Percentiles rank a stretch among this genome's conserved stretches.
Conservation (phyloP, 2,329 filamentous ascomycete genomes). For the Ophioceras dolichostomum region DNA sequence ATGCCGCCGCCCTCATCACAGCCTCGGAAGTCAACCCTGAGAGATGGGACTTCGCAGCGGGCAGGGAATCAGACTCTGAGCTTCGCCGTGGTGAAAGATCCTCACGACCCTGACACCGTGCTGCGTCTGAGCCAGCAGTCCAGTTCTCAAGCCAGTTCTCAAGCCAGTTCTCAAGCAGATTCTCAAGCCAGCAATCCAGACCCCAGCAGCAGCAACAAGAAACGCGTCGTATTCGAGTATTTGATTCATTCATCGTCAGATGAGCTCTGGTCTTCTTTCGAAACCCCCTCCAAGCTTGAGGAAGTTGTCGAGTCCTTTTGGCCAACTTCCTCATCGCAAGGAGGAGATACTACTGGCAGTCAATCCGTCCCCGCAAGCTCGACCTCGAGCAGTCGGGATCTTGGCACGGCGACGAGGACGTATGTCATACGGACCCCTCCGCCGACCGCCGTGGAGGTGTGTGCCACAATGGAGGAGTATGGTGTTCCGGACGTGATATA, state of each 20-base stretch:
- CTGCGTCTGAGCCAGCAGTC: slow-evolving; percentile 56
- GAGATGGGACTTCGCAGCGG: slow-evolving; percentile 18
- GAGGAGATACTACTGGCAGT: too few species aligned
- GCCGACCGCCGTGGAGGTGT: slow-evolving; percentile 29
- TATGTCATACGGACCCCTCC: slow-evolving; percentile 9
- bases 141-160: slow-evolving; percentile 40
- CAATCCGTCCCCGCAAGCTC: too few species aligned
- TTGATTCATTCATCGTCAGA: slow-evolving; percentile 4
- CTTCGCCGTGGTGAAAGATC: slow-evolving; percentile 70
- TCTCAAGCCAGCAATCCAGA: too few species aligned
- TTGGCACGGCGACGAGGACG: neutral
- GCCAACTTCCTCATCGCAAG: too few species aligned
- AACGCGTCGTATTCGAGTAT: slow-evolving; percentile 21
- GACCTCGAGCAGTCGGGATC: too few species aligned
- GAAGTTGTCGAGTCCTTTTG: too few species aligned
- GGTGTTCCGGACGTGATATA: slow-evolving; percentile 61
- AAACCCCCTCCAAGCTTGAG: too few species aligned
- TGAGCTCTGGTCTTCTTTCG: slow-evolving; percentile 9
- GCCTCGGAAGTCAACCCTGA: slow-evolving; percentile 9
- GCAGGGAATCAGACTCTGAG: slow-evolving; percentile 34
- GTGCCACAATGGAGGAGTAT: slow-evolving; percentile 41
- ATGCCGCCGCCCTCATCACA: slow-evolving; percentile 12
- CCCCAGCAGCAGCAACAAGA: too few species aligned
- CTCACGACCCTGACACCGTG: slow-evolving; percentile 50
- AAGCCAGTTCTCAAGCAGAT: slow-evolving; percentile 41